Evolutionary conservation across 2,329 filamentous ascomycete species (phyloP).

Genomic region (Stagonosporopsis vannaccii): DNA sequence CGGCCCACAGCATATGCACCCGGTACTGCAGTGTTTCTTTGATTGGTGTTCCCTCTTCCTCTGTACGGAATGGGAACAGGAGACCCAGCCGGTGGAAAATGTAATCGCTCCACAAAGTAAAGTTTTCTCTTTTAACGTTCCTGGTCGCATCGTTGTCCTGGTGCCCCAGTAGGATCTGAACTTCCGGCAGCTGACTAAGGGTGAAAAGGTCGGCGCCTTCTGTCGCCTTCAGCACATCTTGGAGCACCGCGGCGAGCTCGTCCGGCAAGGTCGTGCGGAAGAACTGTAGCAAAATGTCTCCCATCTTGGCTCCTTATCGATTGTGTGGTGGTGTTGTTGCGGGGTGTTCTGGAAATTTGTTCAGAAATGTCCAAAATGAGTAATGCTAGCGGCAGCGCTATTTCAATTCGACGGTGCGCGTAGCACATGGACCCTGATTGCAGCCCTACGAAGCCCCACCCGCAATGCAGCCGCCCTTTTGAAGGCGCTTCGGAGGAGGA

Average conservation of each 20-base stretch:
- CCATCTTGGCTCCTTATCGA: slow-evolving; percentile 44
- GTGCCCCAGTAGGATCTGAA: slow-evolving; percentile 52
- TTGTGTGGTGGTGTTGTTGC: slow-evolving; percentile 23
- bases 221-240: slow-evolving; percentile 48
- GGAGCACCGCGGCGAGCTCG: slow-evolving; percentile 50
- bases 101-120: slow-evolving; percentile 54
- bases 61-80: slow-evolving; percentile 44
- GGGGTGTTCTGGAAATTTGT: slow-evolving; percentile 31
- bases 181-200: slow-evolving; percentile 50
- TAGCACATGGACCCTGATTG: slow-evolving; percentile 3
- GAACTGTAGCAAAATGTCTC: slow-evolving; percentile 52
- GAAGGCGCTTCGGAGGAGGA: not conserved
- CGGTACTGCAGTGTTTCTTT: slow-evolving; percentile 48
- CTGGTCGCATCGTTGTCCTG: slow-evolving; percentile 44
- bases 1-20: slow-evolving; percentile 56
- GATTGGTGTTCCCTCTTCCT: slow-evolving; percentile 31
- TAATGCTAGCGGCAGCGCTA: slow-evolving; percentile 33
- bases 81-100: slow-evolving; percentile 53
- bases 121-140: slow-evolving; percentile 41
- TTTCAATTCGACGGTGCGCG: slow-evolving; percentile 25
- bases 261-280: slow-evolving; percentile 52
- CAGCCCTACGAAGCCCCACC: slow-evolving; percentile 8
- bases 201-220: slow-evolving; percentile 54
- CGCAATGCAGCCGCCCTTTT: slow-evolving; percentile 8
- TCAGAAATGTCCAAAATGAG: slow-evolving; percentile 34